phyloP scores from a whole-genome alignment of 2,329 filamentous ascomycete genomes.

The Aspergillus felis region DNA sequence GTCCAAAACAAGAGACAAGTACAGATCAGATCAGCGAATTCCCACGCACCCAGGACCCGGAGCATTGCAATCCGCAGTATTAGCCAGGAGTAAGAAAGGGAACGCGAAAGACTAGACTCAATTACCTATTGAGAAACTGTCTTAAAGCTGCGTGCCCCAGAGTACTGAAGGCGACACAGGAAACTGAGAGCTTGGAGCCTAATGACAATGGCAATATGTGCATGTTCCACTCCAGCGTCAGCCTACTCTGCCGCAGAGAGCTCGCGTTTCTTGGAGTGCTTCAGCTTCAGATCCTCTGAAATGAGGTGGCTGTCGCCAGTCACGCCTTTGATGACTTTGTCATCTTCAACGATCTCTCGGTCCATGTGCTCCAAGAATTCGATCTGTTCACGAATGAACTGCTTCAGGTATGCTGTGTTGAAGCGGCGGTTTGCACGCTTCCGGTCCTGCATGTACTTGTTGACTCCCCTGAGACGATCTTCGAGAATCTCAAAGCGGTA shows the following conservation, averaged over 20 bases:
- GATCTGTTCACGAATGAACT: slow-evolving; percentile 25
- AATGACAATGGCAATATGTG: not conserved
- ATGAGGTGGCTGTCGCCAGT: slow-evolving; percentile 34
- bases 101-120: not conserved
- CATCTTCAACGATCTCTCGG: slow-evolving; percentile 38
- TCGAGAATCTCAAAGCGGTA: slow-evolving; percentile 63
- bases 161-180: not conserved
- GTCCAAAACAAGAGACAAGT: not conserved
- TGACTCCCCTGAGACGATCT: slow-evolving; percentile 45
- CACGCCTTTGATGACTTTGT: slow-evolving; percentile 35
- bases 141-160: not conserved
- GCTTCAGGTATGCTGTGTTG: slow-evolving; percentile 24
- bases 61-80: not conserved
- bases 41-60: not conserved
- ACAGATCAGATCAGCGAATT: not conserved
- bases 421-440: slow-evolving; percentile 30
- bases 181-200: not conserved
- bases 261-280: slow-evolving; percentile 22
- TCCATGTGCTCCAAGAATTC: slow-evolving; percentile 38
- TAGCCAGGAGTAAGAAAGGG: too few species aligned
- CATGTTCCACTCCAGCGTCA: not conserved
- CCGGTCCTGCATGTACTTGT: slow-evolving; percentile 25
- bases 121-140: not conserved
- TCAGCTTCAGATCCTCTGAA: slow-evolving; percentile 32
- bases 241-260: slow-evolving; percentile 9